A percentile compares a stretch with the other conserved stretches of the same genome.
These are phyloP conservation scores for Penicillium aurantiogriseum DNA, from an alignment of 2,329 filamentous ascomycete genomes.

Conservation along the genomic window DNA sequence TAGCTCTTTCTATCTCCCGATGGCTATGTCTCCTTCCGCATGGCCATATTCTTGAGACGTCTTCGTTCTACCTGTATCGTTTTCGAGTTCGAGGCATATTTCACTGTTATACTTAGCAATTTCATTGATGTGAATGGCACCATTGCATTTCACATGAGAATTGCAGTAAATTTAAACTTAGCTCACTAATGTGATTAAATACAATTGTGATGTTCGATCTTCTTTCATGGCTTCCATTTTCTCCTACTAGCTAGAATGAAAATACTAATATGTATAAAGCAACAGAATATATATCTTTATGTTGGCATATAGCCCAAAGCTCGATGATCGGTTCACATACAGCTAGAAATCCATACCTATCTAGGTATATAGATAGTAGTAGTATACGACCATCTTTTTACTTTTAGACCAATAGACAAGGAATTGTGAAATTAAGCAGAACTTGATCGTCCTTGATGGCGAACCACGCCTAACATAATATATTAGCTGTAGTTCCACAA, in stretches of 20 bases:
- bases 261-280: background rate
- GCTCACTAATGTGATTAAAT: background rate
- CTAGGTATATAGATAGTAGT: too few species aligned
- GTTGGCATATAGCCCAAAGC: background rate
- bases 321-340: background rate
- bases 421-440: background rate
- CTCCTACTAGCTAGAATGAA: too few species aligned
- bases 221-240: background rate
- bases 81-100: conserved; percentile 18
- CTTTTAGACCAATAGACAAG: background rate
- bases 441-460: background rate
- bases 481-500: background rate
- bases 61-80: conserved; percentile 14
- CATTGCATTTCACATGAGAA: conserved; percentile 2
- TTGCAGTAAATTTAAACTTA: background rate
- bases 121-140: conserved; percentile 18
- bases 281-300: background rate
- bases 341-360: background rate
- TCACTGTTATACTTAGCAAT: conserved; percentile 16
- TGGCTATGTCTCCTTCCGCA: conserved; percentile 14
- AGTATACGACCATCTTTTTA: too few species aligned
- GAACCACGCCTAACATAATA: background rate
- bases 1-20: conserved; percentile 13
- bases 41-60: conserved; percentile 11
- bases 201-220: background rate